These are phyloP conservation scores for Colletotrichum sp. DNA, from an alignment of 2,329 filamentous ascomycete genomes.

Conservation along the genomic window DNA sequence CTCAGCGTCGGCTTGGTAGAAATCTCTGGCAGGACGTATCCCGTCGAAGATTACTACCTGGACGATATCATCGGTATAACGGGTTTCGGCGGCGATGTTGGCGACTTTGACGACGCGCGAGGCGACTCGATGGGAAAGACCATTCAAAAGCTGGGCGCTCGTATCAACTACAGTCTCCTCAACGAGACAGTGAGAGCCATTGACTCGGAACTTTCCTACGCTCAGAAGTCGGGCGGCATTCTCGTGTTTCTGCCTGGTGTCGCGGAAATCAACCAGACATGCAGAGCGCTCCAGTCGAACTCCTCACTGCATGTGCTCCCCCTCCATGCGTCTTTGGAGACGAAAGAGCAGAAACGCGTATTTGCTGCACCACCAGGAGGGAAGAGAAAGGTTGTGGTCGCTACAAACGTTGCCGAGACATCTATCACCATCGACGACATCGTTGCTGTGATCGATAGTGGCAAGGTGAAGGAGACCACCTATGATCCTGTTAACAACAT, in stretches of 20 bases:
- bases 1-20: slow-evolving; percentile 79
- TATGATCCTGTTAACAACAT: slow-evolving; percentile 93
- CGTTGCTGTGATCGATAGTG: slow-evolving; percentile 93
- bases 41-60: slow-evolving; percentile 87
- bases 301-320: slow-evolving; percentile 76
- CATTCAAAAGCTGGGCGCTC: slow-evolving; percentile 76
- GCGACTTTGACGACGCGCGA: slow-evolving; percentile 48
- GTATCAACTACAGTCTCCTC: slow-evolving; percentile 92
- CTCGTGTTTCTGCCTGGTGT: slow-evolving; percentile 95
- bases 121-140: slow-evolving; percentile 67
- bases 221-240: slow-evolving; percentile 79
- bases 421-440: slow-evolving; percentile 99
- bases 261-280: slow-evolving; percentile 85
- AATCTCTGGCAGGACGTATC: slow-evolving; percentile 87
- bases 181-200: slow-evolving; percentile 81
- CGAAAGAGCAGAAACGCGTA: slow-evolving; percentile 84
- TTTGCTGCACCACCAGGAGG: slow-evolving; percentile 78
- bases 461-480: slow-evolving; percentile 94
- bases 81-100: slow-evolving; percentile 64
- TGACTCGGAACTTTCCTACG: slow-evolving; percentile 72
- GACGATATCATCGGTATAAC: slow-evolving; percentile 86
- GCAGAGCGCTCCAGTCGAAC: slow-evolving; percentile 70
- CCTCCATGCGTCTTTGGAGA: slow-evolving; percentile 89
- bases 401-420: slow-evolving; percentile 97
- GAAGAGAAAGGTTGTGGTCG: slow-evolving; percentile 89